Conservation (phyloP, 2,329 filamentous ascomycete genomes). For the Clonostachys solani region DNA sequence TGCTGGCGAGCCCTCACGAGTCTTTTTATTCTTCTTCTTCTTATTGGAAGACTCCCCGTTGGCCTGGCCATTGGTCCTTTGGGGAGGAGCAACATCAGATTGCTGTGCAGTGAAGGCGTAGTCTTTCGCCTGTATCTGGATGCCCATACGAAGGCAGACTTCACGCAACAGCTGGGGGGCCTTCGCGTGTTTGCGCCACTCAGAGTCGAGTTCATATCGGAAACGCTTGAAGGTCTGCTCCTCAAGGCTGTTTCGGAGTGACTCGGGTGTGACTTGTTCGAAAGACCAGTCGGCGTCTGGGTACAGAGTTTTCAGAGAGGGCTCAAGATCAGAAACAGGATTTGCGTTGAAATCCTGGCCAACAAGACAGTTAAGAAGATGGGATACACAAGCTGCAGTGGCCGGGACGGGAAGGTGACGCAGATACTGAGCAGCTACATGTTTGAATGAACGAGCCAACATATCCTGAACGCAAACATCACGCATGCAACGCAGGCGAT, state of each 20-base stretch:
- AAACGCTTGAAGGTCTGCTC: conserved; percentile 70
- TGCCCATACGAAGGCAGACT: conserved; percentile 79
- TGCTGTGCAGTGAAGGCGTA: conserved; percentile 25
- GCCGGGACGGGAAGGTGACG: conserved; percentile 76
- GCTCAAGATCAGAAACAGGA: conserved; percentile 74
- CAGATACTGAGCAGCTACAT: conserved; percentile 76
- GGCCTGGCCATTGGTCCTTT: conserved; percentile 29
- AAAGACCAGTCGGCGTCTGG: conserved; percentile 79
- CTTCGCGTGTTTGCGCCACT: conserved; percentile 66
- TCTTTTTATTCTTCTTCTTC: conserved; percentile 58
- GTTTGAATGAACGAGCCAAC: conserved; percentile 94
- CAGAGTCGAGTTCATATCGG: conserved; percentile 65
- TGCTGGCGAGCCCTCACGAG: conserved; percentile 48
- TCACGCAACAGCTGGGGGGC: conserved; percentile 85
- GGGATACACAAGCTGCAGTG: conserved; percentile 73
- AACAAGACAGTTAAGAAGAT: conserved; percentile 90
- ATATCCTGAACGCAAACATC: conserved; percentile 85
- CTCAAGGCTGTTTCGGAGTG: conserved; percentile 64
- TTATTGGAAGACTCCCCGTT: conserved; percentile 28
- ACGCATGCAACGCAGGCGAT: conserved; percentile 70
- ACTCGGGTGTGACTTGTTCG: conserved; percentile 71
- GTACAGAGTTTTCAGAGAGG: conserved; percentile 70
- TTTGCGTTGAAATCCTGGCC: conserved; percentile 72
- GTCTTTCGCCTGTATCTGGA: conserved; percentile 76
- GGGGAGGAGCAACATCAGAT: conserved; percentile 18